Percentiles rank a stretch among this genome's conserved stretches.
These are phyloP conservation scores for Hordeum pubiflorum DNA, from an alignment of 202 grass and related monocot genomes.

Conservation along the genomic window DNA sequence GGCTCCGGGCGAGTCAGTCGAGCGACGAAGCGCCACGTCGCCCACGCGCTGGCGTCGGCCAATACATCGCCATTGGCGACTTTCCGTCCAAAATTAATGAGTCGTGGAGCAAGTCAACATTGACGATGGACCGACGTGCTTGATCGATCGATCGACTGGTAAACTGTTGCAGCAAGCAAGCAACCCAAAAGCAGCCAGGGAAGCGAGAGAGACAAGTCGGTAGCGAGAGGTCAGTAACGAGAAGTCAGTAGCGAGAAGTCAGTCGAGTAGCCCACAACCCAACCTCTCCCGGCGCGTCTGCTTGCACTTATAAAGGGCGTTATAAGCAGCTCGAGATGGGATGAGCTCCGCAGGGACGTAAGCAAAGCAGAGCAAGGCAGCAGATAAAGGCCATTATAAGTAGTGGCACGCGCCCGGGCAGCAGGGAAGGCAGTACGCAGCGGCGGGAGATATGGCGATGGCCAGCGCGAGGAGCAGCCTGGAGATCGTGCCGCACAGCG, in stretches of 20 bases:
- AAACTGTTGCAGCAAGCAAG: neutral
- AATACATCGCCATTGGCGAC: neutral
- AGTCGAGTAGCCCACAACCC: neutral
- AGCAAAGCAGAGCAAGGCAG: neutral
- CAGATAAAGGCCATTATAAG: neutral
- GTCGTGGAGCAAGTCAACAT: neutral
- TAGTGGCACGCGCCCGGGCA: too few relatives aligned
- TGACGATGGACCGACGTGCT: neutral
- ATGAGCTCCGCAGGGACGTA: neutral
- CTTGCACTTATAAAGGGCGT: neutral
- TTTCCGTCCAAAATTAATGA: neutral
- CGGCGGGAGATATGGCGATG: neutral
- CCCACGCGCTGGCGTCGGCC: neutral
- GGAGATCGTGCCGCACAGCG: constrained; percentile 28
- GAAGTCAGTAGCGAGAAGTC: neutral
- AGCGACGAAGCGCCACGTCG: neutral
- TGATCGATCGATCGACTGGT: neutral
- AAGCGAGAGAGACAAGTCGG: neutral
- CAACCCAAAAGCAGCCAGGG: neutral
- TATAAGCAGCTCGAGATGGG: neutral
- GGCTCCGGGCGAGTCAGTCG: too few relatives aligned
- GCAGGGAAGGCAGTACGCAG: too few relatives aligned
- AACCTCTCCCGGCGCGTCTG: too few relatives aligned
- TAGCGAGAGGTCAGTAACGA: neutral
- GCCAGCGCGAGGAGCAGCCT: neutral